Evolutionary conservation across 78 protist species (phyloP).

Genomic region (Tieghemostelium lacteum): DNA sequence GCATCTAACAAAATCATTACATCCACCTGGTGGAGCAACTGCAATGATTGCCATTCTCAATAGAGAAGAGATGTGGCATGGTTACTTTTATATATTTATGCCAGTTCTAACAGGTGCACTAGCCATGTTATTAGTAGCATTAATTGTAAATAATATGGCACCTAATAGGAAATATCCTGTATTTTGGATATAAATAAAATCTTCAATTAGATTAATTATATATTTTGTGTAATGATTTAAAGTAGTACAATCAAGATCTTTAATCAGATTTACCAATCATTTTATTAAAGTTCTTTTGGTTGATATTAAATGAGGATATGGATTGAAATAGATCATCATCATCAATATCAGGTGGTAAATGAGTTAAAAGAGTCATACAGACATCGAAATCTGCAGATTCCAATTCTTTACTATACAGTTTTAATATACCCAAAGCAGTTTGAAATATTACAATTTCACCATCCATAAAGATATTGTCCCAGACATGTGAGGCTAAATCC

Average conservation of each 20-base stretch:
- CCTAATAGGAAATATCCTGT: conserved; percentile 62
- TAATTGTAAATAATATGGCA: conserved; percentile 56
- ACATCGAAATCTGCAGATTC: conserved; percentile 62
- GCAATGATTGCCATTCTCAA: conserved; percentile 61
- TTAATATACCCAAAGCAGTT: conserved; percentile 64
- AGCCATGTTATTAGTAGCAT: conserved; percentile 41
- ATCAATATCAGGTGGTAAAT: conserved; percentile 67
- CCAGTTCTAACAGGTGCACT: conserved; percentile 56
- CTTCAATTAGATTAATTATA: no score
- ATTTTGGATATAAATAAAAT: conserved; percentile 7
- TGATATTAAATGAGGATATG: conserved; percentile 40
- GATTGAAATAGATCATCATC: conserved; percentile 67
- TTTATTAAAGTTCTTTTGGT: conserved; percentile 38
- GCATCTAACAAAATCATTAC: conserved; percentile 69
- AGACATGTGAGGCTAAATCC: conserved; percentile 88
- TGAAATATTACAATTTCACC: conserved; percentile 79
- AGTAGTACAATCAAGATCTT: no score
- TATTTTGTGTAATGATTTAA: no score
- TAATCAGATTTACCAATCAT: conserved; percentile 7
- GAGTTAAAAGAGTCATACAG: conserved; percentile 64
- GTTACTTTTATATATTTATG: conserved; percentile 30
- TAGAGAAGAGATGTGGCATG: conserved; percentile 15
- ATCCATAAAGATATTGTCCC: conserved; percentile 88
- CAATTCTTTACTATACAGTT: conserved; percentile 60
- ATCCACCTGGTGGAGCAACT: conserved; percentile 88